Base-by-base conservation (phyloP, 2,329 filamentous ascomycete genomes). In the Sclerotiophoma versabilis region DNA sequence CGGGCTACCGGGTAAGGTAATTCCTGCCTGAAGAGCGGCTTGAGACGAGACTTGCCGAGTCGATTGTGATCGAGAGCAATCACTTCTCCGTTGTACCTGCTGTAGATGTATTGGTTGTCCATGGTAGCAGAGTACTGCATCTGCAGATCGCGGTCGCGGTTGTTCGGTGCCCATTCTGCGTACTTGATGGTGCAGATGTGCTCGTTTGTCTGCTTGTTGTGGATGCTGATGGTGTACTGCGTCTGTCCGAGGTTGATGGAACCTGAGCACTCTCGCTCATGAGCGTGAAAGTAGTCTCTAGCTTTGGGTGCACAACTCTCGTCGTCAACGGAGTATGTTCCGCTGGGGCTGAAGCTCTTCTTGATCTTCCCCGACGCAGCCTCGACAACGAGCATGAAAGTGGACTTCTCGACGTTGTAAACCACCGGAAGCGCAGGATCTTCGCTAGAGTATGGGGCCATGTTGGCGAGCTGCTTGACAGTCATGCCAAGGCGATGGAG, bases 81-180 rank as follows among this genome's bases (percentile, higher is more conserved):
- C 2, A 96, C 85, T 30, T 87, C 86, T 34, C 95, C 95, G 64
- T 98, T 91, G 66, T 92, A 90, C 64, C 87, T 87, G 62, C 89
- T 91, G 62, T 93, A 93, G 44, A 98, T 88, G 75, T 98, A 97
- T 57, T 89, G 90, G 63, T 90, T 87, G 72, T 98, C 93, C 71
- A 93, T 88, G 0, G 92, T 92, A 10, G 81, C 78, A 12, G 84
- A 84, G 69, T 98, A 95, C 70, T 98, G 92, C 43, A 85, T 85
- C 66, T 92, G 87, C 6, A 99, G 85, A 71, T 99, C 95, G 59
- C 85, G 85, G 74, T 99, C 93, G 57, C 88, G 90, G 54, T 89
- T 96, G 75, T 99, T 99, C 12, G 93, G 91, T 0, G 87, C 88
- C 95, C 95, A 99, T 74, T 99, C 95, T 10, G 92, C 90, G 71